Base-by-base conservation (phyloP, 306 rosid species). In the Cicer arietinum region DNA sequence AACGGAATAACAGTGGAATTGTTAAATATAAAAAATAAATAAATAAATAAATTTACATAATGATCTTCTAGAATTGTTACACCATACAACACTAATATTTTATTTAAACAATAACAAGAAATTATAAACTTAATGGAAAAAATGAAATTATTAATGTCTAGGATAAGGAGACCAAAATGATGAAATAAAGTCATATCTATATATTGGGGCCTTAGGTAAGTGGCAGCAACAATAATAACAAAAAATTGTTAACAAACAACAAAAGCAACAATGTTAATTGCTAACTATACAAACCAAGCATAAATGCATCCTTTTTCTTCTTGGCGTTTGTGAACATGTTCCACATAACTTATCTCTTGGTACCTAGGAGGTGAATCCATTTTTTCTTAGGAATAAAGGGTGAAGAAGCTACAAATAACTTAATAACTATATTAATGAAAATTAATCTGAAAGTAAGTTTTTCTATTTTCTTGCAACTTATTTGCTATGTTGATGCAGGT, bases 281-380 rank as follows among this genome's bases (percentile, higher is more conserved):
- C 53, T 67, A 25, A n/a, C 10, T 46, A 43, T 57, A 75, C 85
- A 63, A 79, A 85, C 77, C 84, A 78, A 47, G 79, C 82, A 58
- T 79, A 85, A 46, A 81, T 77, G 42, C 73, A 79, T 17, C 86
- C 82, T 57, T 78, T 85, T 43, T 82, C 80, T 59, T 85, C 71
- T 9, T 75, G 65, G 79, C 84, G 81, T 57, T 13, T 84, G 7
- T 41, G 74, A 56, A 85, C 18, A 25, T 85, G 85, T 43, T 81
- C 77, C 48, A 50, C 45, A 61, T 78, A 71, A 7, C 52, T 67
- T 10, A 78, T 66, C 51, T 63, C 73, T 74, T 85, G 73, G 45
- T 51, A 65, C 13, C 0, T 45, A 2, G 80, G 83, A 22, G 78
- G 75, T 54, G 65, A 77, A 43, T 74, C 3, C 79, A 56, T 81